Base-by-base conservation (phyloP, 257 asterid genomes). In the Coffea eugenioides region DNA sequence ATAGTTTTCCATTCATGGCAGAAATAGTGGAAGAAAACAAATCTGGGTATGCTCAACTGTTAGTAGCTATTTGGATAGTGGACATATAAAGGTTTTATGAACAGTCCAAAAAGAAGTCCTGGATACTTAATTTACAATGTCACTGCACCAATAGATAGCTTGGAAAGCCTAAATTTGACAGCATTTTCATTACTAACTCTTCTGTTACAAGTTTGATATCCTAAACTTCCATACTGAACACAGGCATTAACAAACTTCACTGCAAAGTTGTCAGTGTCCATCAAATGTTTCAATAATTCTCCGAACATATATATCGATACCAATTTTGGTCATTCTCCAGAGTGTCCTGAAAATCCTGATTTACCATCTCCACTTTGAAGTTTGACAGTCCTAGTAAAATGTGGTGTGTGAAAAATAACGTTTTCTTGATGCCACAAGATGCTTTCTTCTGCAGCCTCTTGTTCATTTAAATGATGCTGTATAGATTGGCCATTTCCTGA, bases 401-500 rank as follows among this genome's bases (percentile, higher is more conserved):
- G 10, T 70, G 39, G 39, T 69, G 51, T 16, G 49, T 16, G 34
- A 25, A 31, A 69, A 23, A 21, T 49, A 8, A 57, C 41, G 6
- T 39, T 78, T 8, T 45, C 14, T 51, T 68, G 72, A 43, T 20
- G 34, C 54, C 48, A 41, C 54, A 27, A 41, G 74, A 66, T 54
- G 57, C 64, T 54, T 68, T 75, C 14, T 34, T 54, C 20, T 56
- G 27, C 34, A 34, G 31, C 45, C 79, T 76, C 56, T 15, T 67
- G 73, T 75, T 83, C 65, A 77, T 45, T 48, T 25, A 49, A 51
- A 20, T 64, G 74, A 85, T 75, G 79, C 43, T 62, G 68, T 61
- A 43, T 78, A 52, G 71, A 69, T 77, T 69, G 76, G 70, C 75
- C 61, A 78, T 80, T 72, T 80, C 79, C 87, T 82, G 84, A 87